Conservation (phyloP, 305 asterid genomes). For the Fraxinus sp. region DNA sequence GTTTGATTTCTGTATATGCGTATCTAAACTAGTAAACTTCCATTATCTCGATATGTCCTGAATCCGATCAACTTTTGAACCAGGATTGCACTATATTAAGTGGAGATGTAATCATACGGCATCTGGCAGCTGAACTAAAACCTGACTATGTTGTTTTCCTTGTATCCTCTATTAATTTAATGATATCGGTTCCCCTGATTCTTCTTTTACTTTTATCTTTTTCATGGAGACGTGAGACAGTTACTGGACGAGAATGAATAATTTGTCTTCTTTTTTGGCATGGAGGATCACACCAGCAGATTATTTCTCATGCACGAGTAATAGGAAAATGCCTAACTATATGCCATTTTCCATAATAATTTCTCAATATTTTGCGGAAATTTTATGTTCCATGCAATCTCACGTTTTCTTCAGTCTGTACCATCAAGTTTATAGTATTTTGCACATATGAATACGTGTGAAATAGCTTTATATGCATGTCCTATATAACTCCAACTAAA, state of each 20-base stretch:
- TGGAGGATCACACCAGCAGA: background rate
- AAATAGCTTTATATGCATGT: conserved; percentile 6
- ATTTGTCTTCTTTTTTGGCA: background rate
- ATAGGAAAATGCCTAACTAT: background rate
- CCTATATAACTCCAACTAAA: conserved; percentile 46
- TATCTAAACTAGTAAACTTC: conserved; percentile 7
- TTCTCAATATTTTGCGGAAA: background rate
- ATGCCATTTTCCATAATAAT: background rate
- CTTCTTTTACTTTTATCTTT: background rate
- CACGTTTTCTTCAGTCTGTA: background rate
- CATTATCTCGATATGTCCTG: conserved; percentile 12
- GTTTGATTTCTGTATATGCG: conserved; percentile 42
- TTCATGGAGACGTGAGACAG: conserved; percentile 13
- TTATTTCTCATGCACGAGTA: background rate
- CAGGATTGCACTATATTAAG: conserved; percentile 97
- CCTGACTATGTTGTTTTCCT: conserved; percentile 87
- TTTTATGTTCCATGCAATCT: background rate
- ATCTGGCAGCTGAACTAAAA: conserved; percentile 72
- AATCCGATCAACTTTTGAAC: conserved; percentile 21
- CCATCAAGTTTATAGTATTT: background rate
- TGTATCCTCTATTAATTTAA: conserved; percentile 51
- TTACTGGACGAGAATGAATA: background rate
- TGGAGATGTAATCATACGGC: conserved; percentile 82
- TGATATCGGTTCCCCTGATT: background rate
- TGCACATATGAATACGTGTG: conserved; percentile 11